Evolutionary conservation across 75 land plant genomes (phyloP).

Genomic region (Sequoiadendron giganteum): DNA sequence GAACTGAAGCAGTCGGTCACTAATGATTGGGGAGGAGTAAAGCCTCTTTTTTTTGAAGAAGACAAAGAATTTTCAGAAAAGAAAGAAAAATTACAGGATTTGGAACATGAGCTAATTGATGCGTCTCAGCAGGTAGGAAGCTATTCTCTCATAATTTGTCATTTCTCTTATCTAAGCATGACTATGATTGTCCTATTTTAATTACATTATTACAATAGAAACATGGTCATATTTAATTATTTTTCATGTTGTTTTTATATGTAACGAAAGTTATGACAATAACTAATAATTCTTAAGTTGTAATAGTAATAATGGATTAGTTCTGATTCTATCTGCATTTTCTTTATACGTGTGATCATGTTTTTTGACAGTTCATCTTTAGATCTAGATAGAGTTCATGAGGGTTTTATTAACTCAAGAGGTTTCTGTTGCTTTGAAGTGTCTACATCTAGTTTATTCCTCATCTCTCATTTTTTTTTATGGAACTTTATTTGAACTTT

Average conservation of each 20-base stretch:
- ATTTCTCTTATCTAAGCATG: slow-evolving; percentile 4
- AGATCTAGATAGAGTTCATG: neutral
- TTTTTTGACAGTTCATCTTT: neutral
- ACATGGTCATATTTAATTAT: neutral
- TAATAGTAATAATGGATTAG: neutral
- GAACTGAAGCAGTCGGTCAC: slow-evolving; percentile 94
- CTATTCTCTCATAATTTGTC: neutral
- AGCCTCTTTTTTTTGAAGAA: slow-evolving; percentile 68
- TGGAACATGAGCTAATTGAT: slow-evolving; percentile 70
- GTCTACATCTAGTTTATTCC: neutral
- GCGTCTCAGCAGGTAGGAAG: slow-evolving; percentile 80
- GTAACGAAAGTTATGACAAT: neutral
- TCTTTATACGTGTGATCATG: neutral
- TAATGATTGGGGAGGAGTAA: slow-evolving; percentile 78
- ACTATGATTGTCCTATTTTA: neutral
- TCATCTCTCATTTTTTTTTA: neutral
- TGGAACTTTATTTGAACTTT: neutral
- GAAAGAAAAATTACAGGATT: slow-evolving; percentile 73
- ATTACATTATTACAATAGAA: neutral
- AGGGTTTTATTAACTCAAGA: neutral
- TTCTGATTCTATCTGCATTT: neutral
- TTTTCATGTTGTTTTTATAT: neutral
- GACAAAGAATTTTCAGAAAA: slow-evolving; percentile 90
- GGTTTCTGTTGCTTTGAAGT: neutral
- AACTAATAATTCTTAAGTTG: neutral